Percentiles rank a stretch among this genome's conserved stretches.
Conservation (phyloP, 306 rosid species). For the Nissolia schottii region DNA sequence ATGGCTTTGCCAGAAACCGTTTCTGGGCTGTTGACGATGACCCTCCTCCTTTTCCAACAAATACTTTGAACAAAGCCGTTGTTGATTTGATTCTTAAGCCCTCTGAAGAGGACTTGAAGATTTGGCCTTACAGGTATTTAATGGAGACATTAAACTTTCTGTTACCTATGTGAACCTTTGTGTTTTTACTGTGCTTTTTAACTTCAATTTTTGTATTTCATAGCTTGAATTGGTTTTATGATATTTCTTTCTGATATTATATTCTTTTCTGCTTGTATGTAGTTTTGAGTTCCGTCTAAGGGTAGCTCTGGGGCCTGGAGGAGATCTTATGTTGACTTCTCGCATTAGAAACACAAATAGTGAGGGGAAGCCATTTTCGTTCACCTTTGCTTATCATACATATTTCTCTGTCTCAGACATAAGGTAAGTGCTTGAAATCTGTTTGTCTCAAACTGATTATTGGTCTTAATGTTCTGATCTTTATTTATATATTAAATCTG, state of each 20-base stretch:
- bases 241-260: conserved; percentile 7
- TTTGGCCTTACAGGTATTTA: conserved; percentile 78
- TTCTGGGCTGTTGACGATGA: conserved; percentile 62
- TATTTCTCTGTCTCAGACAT: conserved; percentile 91
- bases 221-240: not conserved
- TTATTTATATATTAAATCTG: not conserved
- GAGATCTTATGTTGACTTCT: conserved; percentile 85
- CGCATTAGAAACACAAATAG: conserved; percentile 81
- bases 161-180: not conserved
- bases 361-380: conserved; percentile 89
- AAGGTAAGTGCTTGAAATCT: conserved; percentile 45
- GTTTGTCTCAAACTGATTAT: not conserved
- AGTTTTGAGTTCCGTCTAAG: conserved; percentile 90
- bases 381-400: conserved; percentile 94
- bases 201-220: not conserved
- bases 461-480: not conserved
- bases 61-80: conserved; percentile 51
- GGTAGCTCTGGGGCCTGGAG: conserved; percentile 88
- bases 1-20: conserved; percentile 89
- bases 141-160: not conserved
- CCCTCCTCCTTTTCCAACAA: conserved; percentile 74
- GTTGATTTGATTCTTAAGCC: conserved; percentile 89
- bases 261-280: conserved; percentile 24
- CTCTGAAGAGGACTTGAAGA: conserved; percentile 67
- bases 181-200: not conserved